phyloP scores from a whole-genome alignment of 2,329 filamentous ascomycete genomes.

The Stachybotrys chlorohalonatus region DNA sequence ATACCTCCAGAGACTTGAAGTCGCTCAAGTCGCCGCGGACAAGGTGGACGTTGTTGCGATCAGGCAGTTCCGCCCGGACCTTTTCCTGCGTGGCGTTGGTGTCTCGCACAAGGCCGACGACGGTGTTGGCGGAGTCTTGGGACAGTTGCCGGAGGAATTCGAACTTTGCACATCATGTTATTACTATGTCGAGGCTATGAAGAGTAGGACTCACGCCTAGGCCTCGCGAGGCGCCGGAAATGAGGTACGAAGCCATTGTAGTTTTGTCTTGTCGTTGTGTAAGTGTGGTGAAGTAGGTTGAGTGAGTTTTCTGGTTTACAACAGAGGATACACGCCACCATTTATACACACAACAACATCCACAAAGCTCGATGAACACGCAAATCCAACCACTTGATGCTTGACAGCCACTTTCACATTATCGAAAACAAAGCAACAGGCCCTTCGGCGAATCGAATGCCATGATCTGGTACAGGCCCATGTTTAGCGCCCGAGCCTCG shows the following conservation, averaged over 20 bases:
- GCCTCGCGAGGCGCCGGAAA: slow-evolving; percentile 6
- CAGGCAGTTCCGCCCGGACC: slow-evolving; percentile 18
- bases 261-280: no score
- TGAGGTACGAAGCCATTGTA: slow-evolving; percentile 6
- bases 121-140: slow-evolving; percentile 24
- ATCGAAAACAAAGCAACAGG: no score
- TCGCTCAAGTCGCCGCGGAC: slow-evolving; percentile 3
- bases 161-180: slow-evolving; percentile 3
- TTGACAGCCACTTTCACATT: no score
- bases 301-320: no score
- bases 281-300: no score
- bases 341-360: no score
- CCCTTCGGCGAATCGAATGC: no score
- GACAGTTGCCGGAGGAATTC: slow-evolving; percentile 32
- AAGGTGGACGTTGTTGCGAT: slow-evolving; percentile 6
- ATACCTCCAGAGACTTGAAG: slow-evolving; percentile 5
- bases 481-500: no score
- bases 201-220: slow-evolving; percentile 4
- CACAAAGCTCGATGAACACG: no score
- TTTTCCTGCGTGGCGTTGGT: slow-evolving; percentile 26
- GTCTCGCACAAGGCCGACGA: slow-evolving; percentile 34
- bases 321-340: no score
- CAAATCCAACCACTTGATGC: no score
- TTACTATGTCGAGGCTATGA: neutral
- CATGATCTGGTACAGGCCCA: no score